Conservation (phyloP, 192 early-diverging fungal genomes). For the Phlyctochytrium bullatum region DNA sequence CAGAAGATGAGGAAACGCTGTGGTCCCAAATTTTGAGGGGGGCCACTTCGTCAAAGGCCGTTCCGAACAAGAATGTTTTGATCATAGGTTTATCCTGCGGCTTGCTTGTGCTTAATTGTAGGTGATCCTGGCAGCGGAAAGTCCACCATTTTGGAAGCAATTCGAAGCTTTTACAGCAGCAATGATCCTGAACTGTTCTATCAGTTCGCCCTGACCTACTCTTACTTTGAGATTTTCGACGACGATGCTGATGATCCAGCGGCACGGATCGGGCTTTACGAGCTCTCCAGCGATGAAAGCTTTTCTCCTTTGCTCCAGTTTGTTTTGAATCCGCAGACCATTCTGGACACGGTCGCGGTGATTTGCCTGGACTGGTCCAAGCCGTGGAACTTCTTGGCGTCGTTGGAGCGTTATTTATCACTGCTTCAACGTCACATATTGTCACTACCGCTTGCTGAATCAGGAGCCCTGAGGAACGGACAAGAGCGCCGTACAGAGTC, state of each 20-base stretch:
- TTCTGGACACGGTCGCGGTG: conserved; percentile 64
- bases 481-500: too few species aligned
- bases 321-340: conserved; percentile 64
- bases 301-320: conserved; percentile 70
- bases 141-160: conserved; percentile 66
- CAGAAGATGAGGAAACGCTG: conserved; percentile 35
- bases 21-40: conserved; percentile 80
- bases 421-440: conserved; percentile 58
- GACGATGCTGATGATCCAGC: conserved; percentile 72
- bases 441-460: too few species aligned
- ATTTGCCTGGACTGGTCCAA: conserved; percentile 88
- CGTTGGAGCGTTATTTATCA: conserved; percentile 74
- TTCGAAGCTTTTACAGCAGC: conserved; percentile 51
- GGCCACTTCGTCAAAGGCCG: conserved; percentile 71
- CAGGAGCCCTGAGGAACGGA: too few species aligned
- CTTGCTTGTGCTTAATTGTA: conserved; percentile 11
- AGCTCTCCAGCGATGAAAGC: conserved; percentile 67
- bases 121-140: conserved; percentile 83
- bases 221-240: conserved; percentile 81
- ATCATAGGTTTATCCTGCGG: conserved; percentile 60
- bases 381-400: conserved; percentile 83
- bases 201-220: conserved; percentile 80
- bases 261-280: conserved; percentile 77
- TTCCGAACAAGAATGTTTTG: conserved; percentile 74
- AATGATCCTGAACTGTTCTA: conserved; percentile 45